Evolutionary conservation across 2,329 filamentous ascomycete species (phyloP).

Genomic region (Coniochaeta sp.): DNA sequence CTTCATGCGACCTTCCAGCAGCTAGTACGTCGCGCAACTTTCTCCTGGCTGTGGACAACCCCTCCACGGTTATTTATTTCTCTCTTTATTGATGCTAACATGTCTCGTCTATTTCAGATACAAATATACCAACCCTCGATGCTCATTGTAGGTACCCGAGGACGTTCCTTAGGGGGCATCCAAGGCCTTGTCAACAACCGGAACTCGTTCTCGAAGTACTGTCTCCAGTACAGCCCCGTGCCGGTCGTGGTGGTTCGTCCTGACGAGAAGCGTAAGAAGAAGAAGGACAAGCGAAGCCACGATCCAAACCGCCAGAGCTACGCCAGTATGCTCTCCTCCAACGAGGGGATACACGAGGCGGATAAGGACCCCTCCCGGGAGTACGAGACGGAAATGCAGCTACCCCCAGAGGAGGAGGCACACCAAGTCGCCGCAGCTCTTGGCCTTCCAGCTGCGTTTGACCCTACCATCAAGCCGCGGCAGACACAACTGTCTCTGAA

Average conservation of each 20-base stretch:
- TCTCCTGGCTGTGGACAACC: background rate
- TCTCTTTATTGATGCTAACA: background rate
- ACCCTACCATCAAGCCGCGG: constrained; percentile 56
- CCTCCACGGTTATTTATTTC: background rate
- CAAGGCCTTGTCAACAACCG: constrained; percentile 71
- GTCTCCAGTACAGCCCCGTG: constrained; percentile 85
- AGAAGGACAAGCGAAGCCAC: constrained; percentile 76
- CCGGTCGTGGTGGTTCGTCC: constrained; percentile 89
- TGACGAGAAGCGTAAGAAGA: constrained; percentile 79
- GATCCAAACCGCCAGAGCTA: constrained; percentile 74
- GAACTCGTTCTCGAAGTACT: constrained; percentile 90
- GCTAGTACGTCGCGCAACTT: constrained; percentile 52
- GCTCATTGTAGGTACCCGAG: constrained; percentile 82
- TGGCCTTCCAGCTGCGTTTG: constrained; percentile 54
- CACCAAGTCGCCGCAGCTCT: constrained; percentile 58
- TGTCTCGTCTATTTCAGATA: constrained; percentile 52
- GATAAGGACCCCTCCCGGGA: constrained; percentile 45
- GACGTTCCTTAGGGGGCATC: constrained; percentile 75
- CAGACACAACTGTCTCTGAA: constrained; percentile 16
- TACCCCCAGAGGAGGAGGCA: constrained; percentile 55
- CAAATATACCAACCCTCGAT: constrained; percentile 87
- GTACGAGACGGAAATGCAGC: constrained; percentile 47
- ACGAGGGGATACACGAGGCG: constrained; percentile 48
- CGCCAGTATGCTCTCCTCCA: constrained; percentile 65
- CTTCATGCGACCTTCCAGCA: constrained; percentile 85